A percentile compares a stretch with the other conserved stretches of the same genome.
These are phyloP conservation scores for Hygrocybe punicea DNA, from an alignment of 768 basidiomycete species.

Conservation along the genomic window DNA sequence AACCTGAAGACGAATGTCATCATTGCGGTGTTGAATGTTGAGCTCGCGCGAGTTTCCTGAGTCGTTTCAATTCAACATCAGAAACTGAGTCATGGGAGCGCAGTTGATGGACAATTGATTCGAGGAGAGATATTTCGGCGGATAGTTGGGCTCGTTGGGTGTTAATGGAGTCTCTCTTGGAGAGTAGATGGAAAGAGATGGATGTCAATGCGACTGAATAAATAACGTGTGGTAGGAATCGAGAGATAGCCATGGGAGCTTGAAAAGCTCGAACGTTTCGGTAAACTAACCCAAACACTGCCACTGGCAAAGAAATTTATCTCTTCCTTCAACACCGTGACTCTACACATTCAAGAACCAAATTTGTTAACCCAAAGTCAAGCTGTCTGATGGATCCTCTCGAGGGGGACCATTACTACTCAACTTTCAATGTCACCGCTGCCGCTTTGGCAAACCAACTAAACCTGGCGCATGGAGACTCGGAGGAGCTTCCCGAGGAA, in stretches of 20 bases:
- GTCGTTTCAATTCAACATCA: slow-evolving; percentile 49
- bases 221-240: slow-evolving; percentile 61
- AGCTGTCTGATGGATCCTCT: not conserved
- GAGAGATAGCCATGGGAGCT: slow-evolving; percentile 12
- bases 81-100: slow-evolving; percentile 44
- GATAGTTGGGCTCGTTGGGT: slow-evolving; percentile 53
- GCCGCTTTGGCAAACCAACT: not conserved
- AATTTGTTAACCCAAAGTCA: no score
- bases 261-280: no score
- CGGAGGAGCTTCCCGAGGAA: slow-evolving; percentile 11
- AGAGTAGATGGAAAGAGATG: slow-evolving; percentile 63
- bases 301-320: no score
- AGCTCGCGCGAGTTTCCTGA: slow-evolving; percentile 51
- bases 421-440: not conserved
- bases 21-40: slow-evolving; percentile 13
- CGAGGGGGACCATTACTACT: not conserved
- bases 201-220: slow-evolving; percentile 66
- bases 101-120: slow-evolving; percentile 54
- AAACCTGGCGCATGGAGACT: not conserved
- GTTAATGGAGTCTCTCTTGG: slow-evolving; percentile 45
- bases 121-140: slow-evolving; percentile 62
- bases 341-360: no score
- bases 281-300: no score
- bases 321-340: no score
- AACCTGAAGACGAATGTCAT: no score